phyloP scores from a whole-genome alignment of 805 yeast species.

The Candida caryicola region DNA sequence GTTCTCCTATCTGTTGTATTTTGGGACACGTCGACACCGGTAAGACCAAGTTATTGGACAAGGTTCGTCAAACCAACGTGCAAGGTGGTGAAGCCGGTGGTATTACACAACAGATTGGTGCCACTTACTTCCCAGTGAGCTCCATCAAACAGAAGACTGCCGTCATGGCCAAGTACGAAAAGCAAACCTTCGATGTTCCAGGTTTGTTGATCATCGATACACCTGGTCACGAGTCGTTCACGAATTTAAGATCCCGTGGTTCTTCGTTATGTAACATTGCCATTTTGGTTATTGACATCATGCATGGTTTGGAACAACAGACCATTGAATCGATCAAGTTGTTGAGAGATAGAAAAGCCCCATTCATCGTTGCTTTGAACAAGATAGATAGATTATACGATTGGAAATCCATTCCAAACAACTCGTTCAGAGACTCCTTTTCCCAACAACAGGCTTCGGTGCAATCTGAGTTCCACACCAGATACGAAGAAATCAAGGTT shows the following conservation, averaged over 20 bases:
- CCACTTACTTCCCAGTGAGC: slow-evolving; percentile 97
- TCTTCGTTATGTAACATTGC: slow-evolving; percentile 99
- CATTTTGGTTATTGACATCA: slow-evolving; percentile 94
- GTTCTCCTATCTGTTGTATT: slow-evolving; percentile 99
- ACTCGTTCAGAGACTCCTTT: slow-evolving; percentile 93
- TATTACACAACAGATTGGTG: slow-evolving; percentile 99
- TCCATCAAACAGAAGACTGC: slow-evolving; percentile 89
- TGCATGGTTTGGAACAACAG: slow-evolving; percentile 99
- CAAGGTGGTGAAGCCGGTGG: slow-evolving; percentile 99
- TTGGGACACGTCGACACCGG: slow-evolving; percentile 99
- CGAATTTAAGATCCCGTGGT: slow-evolving; percentile 97
- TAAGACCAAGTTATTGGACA: slow-evolving; percentile 94
- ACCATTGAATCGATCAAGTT: slow-evolving; percentile 90
- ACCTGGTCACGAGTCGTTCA: slow-evolving; percentile 99
- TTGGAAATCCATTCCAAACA: slow-evolving; percentile 89
- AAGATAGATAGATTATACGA: slow-evolving; percentile 96
- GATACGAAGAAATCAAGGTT: slow-evolving; percentile 79
- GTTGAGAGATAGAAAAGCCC: slow-evolving; percentile 95
- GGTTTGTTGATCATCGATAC: slow-evolving; percentile 96
- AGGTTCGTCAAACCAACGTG: slow-evolving; percentile 96
- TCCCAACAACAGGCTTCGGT: slow-evolving; percentile 80
- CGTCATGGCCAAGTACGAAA: slow-evolving; percentile 84
- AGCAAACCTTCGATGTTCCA: slow-evolving; percentile 88
- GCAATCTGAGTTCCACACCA: slow-evolving; percentile 86
- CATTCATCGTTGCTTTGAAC: slow-evolving; percentile 94